Base-by-base conservation (phyloP, 2,329 filamentous ascomycete species). In the Arthrobotrys musiformis region DNA sequence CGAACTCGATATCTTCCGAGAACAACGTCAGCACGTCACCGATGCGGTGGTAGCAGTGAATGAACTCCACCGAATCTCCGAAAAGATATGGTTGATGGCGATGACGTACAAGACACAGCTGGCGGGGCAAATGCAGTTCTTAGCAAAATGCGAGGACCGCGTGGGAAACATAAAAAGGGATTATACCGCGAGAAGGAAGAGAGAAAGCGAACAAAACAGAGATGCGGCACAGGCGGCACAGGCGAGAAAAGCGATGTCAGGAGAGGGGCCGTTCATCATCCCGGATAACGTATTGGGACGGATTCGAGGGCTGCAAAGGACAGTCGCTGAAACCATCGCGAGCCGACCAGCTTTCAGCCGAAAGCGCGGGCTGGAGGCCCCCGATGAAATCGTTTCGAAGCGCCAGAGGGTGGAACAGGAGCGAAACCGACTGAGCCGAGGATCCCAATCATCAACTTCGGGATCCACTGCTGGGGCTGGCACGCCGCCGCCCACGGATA, bases 21-120 rank as follows among this genome's bases (percentile, higher is more conserved):
- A 56, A 6, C 33, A 61, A 19, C 5, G 35, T 0, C 15, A 54
- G 1, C 28, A 35, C 37, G 26, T 77, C 19, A 33, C 61, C 4
- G 8, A 11, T 4, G 63, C 60, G 8, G 4, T 67, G 1, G 26
- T 9, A 15, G 42, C 30, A 17, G 66, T 42, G 0, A 17, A 64
- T 13, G 48, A 30, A 2, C 26, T 77, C 1, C 15, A 67, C n/a
- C 50, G 50, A 3, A 44, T 46, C 8, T 61, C 73, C 4, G 60
- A 66, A 11, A 70, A 40, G 19, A 66, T 77, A 1, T 77, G 33
- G 11, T 40, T 33, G 33, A 8, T 3, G 3, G 44, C 50, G 4
- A 66, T 35, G 15, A 24, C 11, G 6, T 77, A 67, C 11, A 68
- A 70, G 17, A 11, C 66, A 1, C 30, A 22, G 11, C 42, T 77